A percentile compares a stretch with the other conserved stretches of the same genome.
These are phyloP conservation scores for Septoria petroselini DNA, from an alignment of 2,329 filamentous ascomycete species.

Conservation along the genomic window DNA sequence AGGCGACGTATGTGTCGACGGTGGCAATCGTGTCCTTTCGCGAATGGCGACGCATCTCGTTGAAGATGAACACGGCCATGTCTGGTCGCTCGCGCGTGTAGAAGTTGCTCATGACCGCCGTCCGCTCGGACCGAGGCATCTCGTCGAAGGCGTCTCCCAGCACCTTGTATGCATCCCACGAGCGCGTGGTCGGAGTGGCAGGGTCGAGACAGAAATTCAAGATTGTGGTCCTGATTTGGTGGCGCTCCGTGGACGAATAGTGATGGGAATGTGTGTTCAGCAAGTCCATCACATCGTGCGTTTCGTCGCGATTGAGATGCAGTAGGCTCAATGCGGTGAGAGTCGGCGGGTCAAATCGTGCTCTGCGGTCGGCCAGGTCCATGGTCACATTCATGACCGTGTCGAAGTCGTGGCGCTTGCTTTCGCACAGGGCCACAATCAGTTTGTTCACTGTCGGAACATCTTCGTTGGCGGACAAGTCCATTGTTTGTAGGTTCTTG, in stretches of 20 bases:
- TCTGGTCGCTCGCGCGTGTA: constrained; percentile 75
- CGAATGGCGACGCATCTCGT: constrained; percentile 83
- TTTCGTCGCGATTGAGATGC: constrained; percentile 72
- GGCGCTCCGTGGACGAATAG: constrained; percentile 67
- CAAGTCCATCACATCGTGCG: constrained; percentile 75
- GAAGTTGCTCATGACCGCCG: constrained; percentile 75
- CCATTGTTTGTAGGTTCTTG: constrained; percentile 57
- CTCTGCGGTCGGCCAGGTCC: constrained; percentile 67
- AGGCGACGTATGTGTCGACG: constrained; percentile 70
- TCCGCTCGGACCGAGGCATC: constrained; percentile 63
- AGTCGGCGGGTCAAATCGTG: constrained; percentile 69
- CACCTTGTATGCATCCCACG: constrained; percentile 61
- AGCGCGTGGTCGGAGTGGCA: constrained; percentile 60
- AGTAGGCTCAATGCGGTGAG: constrained; percentile 69
- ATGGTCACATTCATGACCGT: constrained; percentile 70
- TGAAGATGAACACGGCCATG: constrained; percentile 82
- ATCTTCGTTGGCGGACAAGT: constrained; percentile 58
- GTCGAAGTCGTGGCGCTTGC: constrained; percentile 62
- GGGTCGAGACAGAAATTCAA: constrained; percentile 65
- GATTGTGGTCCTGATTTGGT: constrained; percentile 63
- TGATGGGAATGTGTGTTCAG: constrained; percentile 71
- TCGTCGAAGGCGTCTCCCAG: constrained; percentile 58
- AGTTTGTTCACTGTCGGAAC: constrained; percentile 66
- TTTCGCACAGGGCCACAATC: constrained; percentile 64
- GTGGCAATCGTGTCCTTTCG: constrained; percentile 63